phyloP scores from a whole-genome alignment of 2,329 filamentous ascomycete species.

The Aspergillus costaricaensis region DNA sequence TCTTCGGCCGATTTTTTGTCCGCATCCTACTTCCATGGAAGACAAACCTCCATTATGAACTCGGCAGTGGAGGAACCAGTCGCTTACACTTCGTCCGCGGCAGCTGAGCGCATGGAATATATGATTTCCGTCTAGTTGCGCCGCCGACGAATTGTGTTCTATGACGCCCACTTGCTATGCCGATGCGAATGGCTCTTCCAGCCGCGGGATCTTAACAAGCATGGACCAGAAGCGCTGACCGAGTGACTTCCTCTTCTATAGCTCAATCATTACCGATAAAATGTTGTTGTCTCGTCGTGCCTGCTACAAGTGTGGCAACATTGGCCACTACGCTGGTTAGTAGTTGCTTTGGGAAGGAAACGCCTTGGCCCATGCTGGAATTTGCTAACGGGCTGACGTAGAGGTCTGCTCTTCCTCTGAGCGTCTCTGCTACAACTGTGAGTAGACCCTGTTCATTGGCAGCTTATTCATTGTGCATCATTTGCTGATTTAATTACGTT shows the following conservation, averaged over 20 bases:
- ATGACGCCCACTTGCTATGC: neutral
- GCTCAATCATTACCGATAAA: constrained; percentile 34
- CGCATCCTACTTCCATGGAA: neutral
- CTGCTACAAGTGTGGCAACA: constrained; percentile 77
- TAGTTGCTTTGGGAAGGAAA: constrained; percentile 34
- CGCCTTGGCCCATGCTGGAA: constrained; percentile 53
- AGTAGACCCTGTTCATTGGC: constrained; percentile 38
- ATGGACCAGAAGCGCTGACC: constrained; percentile 20
- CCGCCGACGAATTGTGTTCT: neutral
- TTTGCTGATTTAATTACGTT: constrained; percentile 25
- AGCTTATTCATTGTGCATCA: constrained; percentile 13
- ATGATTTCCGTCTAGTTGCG: neutral
- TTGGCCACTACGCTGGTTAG: constrained; percentile 66
- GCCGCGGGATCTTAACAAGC: neutral
- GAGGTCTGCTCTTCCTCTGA: constrained; percentile 98
- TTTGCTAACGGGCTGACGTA: constrained; percentile 53
- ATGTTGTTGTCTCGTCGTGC: constrained; percentile 85
- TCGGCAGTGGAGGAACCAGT: neutral
- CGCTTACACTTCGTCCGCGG: neutral
- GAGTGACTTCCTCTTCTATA: constrained; percentile 8
- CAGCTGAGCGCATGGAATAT: neutral
- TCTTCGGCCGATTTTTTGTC: neutral
- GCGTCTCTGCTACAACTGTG: constrained; percentile 99
- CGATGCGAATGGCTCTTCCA: neutral
- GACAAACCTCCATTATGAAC: neutral